phyloP scores from a whole-genome alignment of 2,329 filamentous ascomycete species.

The Hymenoscyphus scutula region DNA sequence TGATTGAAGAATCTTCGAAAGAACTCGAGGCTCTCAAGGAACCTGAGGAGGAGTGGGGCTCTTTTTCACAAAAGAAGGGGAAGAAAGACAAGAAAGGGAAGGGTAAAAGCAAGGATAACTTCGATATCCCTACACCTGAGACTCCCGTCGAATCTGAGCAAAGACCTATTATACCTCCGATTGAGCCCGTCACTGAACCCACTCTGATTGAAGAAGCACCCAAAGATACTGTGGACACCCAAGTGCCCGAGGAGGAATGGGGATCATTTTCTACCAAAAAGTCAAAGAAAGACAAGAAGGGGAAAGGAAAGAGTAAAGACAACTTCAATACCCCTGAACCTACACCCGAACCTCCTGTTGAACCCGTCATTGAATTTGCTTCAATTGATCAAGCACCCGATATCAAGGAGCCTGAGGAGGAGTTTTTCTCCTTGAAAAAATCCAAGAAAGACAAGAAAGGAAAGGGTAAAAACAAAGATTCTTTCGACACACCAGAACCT shows the following conservation, averaged over 20 bases:
- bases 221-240: not conserved
- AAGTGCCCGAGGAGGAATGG: constrained; percentile 8
- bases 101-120: not conserved
- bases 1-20: not conserved
- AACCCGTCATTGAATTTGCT: constrained; percentile 1
- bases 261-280: constrained; percentile 11
- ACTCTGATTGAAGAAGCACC: not conserved
- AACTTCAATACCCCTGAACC: too few relatives aligned
- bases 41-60: not conserved
- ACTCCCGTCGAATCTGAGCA: too few relatives aligned
- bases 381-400: not conserved
- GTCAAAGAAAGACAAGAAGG: constrained; percentile 35
- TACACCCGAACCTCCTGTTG: not conserved
- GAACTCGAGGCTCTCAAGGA: not conserved
- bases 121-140: too few relatives aligned
- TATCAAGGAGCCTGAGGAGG: not conserved
- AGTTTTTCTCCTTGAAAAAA: constrained; percentile 9
- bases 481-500: constrained; percentile 2
- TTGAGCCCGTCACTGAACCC: not conserved
- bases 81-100: constrained; percentile 11
- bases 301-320: not conserved
- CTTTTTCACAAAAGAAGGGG: constrained; percentile 1
- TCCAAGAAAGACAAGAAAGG: constrained; percentile 18
- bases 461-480: constrained; percentile 25
- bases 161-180: too few relatives aligned